These are phyloP conservation scores for Trypanosoma lewisi DNA, from an alignment of 208 protist genomes.

Conservation along the genomic window DNA sequence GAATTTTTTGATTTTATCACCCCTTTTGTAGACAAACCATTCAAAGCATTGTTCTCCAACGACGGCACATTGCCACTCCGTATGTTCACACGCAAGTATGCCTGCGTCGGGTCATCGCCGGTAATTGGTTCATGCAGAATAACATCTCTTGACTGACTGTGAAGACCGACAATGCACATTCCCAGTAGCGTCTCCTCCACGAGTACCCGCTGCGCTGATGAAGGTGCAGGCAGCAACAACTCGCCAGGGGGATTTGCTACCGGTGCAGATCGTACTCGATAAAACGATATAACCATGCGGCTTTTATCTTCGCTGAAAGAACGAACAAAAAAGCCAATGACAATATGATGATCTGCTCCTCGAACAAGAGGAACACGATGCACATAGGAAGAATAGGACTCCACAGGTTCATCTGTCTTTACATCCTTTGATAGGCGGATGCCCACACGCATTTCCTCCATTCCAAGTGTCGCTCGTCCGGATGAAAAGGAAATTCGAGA, in stretches of 20 bases:
- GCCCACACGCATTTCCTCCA: conserved; percentile 72
- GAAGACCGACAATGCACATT: conserved; percentile 73
- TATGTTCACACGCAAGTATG: conserved; percentile 13
- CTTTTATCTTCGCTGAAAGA: conserved; percentile 66
- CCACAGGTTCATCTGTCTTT: conserved; percentile 63
- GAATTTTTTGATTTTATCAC: too few relatives aligned
- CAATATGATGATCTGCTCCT: conserved; percentile 43
- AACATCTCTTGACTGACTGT: conserved; percentile 62
- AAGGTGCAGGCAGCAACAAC: conserved; percentile 20
- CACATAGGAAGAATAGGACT: conserved; percentile 81
- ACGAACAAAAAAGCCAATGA: conserved; percentile 66
- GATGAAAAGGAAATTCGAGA: conserved; percentile 68
- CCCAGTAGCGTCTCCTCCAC: conserved; percentile 73
- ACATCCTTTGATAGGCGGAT: conserved; percentile 78
- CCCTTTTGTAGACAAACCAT: not conserved
- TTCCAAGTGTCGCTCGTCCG: conserved; percentile 43
- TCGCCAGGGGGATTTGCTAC: conserved; percentile 30
- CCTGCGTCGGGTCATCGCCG: conserved; percentile 31
- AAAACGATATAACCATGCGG: conserved; percentile 71
- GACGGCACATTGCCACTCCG: not conserved
- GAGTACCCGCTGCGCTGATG: conserved; percentile 41
- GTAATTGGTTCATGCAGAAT: conserved; percentile 63
- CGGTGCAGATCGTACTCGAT: conserved; percentile 55
- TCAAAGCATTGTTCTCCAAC: not conserved
- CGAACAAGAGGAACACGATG: conserved; percentile 73